Percentiles rank a stretch among this genome's conserved stretches.
phyloP scores from a whole-genome alignment of 2,329 filamentous ascomycete species.

The Nemania serpens region DNA sequence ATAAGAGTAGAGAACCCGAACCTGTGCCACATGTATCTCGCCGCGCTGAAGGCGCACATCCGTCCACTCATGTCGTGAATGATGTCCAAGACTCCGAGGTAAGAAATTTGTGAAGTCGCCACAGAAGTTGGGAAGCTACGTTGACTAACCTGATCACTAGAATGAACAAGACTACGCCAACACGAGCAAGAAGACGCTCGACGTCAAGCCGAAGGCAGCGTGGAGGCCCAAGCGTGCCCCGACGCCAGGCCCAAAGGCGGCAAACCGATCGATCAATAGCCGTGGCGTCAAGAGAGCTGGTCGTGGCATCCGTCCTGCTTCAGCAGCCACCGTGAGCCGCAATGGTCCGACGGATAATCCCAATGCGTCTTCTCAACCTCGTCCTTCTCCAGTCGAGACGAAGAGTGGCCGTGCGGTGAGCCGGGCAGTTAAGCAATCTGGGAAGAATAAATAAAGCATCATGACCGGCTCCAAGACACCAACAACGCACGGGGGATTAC shows the following conservation, averaged over 20 bases:
- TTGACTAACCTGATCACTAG: conserved; percentile 4
- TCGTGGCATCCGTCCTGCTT: background rate
- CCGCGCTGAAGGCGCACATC: too few species aligned
- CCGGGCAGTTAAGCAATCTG: background rate
- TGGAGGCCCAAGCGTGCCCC: background rate
- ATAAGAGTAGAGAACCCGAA: background rate
- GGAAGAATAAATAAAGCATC: background rate
- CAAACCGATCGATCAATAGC: background rate
- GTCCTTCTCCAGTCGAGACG: conserved; percentile 8
- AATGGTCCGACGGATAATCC: background rate
- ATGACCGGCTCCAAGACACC: background rate
- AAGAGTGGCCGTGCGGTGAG: conserved; percentile 14
- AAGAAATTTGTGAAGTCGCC: background rate
- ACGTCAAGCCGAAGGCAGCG: background rate
- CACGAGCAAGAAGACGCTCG: background rate
- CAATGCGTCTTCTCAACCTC: background rate
- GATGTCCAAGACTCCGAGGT: background rate
- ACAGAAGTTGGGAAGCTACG: background rate
- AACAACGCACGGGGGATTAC: background rate
- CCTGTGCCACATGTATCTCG: background rate
- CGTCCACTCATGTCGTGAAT: background rate
- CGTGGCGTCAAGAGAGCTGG: background rate
- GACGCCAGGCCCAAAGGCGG: background rate
- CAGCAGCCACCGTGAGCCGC: background rate
- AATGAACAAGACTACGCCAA: background rate